Percentiles rank a stretch among this genome's conserved stretches.
phyloP scores from a whole-genome alignment of 2,329 filamentous ascomycete species.

The Salinomyces thailandicus region DNA sequence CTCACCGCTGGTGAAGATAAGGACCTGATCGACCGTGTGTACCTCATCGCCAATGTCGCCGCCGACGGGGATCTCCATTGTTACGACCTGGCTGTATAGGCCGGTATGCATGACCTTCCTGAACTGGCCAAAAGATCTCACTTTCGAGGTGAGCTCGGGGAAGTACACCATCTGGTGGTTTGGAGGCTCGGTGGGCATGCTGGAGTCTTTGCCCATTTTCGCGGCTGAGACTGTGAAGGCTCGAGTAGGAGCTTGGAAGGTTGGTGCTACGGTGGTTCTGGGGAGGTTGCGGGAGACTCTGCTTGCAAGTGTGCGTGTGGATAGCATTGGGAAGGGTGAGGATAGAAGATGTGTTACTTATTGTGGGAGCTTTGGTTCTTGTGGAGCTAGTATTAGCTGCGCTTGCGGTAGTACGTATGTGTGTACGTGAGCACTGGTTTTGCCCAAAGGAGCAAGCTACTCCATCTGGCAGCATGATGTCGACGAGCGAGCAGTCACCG shows the following conservation, averaged over 20 bases:
- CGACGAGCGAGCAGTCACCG: neutral
- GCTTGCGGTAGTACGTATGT: too few species aligned
- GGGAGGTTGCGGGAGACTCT: slow-evolving; percentile 1
- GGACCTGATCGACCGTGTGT: slow-evolving; percentile 54
- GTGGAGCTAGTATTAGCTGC: too few species aligned
- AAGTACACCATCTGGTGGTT: slow-evolving; percentile 51
- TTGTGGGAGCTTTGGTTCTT: too few species aligned
- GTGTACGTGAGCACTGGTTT: neutral
- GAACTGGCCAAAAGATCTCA: slow-evolving; percentile 49
- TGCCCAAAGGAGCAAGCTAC: slow-evolving; percentile 3
- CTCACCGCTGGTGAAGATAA: slow-evolving; percentile 52
- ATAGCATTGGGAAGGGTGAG: slow-evolving; percentile 1
- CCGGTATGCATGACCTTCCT: slow-evolving; percentile 53
- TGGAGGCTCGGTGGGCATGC: slow-evolving; percentile 23
- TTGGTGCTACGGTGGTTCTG: neutral
- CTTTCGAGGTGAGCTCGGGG: slow-evolving; percentile 42
- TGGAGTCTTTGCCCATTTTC: slow-evolving; percentile 24
- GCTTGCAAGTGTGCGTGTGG: slow-evolving; percentile 2
- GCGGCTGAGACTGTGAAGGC: slow-evolving; percentile 15
- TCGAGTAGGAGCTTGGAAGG: neutral
- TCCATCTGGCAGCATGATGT: neutral
- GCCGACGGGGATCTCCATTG: slow-evolving; percentile 54
- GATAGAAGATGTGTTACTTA: neutral
- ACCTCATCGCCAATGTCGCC: slow-evolving; percentile 60
- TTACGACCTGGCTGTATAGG: slow-evolving; percentile 51